Evolutionary conservation across 805 yeast genomes (phyloP).

Genomic region (Priceomyces medius): DNA sequence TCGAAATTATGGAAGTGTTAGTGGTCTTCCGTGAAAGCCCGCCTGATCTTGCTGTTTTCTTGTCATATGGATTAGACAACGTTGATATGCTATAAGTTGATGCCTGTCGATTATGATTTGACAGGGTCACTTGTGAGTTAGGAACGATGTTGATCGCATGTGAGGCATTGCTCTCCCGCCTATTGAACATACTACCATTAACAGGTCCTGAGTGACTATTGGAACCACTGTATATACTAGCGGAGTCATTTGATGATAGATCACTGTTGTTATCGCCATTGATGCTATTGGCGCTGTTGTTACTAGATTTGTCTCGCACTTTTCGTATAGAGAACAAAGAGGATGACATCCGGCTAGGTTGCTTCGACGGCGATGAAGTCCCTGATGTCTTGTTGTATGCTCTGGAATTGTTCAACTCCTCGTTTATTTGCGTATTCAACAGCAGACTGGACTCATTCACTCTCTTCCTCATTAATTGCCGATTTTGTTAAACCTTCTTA

Average conservation of each 20-base stretch:
- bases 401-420: conserved; percentile 27
- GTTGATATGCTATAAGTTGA: conserved; percentile 38
- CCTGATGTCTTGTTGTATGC: conserved; percentile 19
- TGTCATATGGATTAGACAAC: conserved; percentile 28
- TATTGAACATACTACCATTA: conserved; percentile 4
- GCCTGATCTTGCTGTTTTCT: conserved; percentile 17
- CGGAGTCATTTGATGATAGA: conserved; percentile 31
- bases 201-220: conserved; percentile 13
- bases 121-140: conserved; percentile 26
- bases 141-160: conserved; percentile 26
- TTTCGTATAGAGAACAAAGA: conserved; percentile 39
- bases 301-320: conserved; percentile 14
- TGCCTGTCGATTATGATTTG: conserved; percentile 40
- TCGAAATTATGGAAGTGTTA: conserved; percentile 22
- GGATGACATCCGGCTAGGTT: conserved; percentile 27
- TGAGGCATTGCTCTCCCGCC: conserved; percentile 14
- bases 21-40: conserved; percentile 25
- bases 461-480: conserved; percentile 20
- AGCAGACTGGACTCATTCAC: conserved; percentile 15
- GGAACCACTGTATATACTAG: conserved; percentile 24
- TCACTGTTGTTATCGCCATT: conserved; percentile 25
- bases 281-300: conserved; percentile 4
- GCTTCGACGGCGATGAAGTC: conserved; percentile 7
- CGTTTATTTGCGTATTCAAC: conserved; percentile 20
- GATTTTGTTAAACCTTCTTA: neutral